phyloP scores from a whole-genome alignment of 257 asterid genomes.

The Oldenlandia corymbosa region DNA sequence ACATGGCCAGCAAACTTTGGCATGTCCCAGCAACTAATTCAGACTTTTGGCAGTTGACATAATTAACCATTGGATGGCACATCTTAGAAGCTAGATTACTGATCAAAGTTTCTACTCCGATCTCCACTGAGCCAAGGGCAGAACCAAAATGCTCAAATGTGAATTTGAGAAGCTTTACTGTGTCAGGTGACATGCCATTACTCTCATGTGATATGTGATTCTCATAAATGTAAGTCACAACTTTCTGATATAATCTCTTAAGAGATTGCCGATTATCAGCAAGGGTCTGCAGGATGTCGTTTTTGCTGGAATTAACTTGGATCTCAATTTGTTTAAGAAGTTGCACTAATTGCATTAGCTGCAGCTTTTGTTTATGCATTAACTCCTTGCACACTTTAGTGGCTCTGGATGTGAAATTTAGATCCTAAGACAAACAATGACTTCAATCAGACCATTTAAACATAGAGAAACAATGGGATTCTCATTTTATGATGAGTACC shows the following conservation, averaged over 20 bases:
- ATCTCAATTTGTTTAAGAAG: conserved; percentile 54
- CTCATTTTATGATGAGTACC: background rate
- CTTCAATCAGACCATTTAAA: background rate
- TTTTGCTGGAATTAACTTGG: conserved; percentile 61
- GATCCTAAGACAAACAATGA: conserved; percentile 35
- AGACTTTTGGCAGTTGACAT: conserved; percentile 48
- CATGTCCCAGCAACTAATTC: conserved; percentile 54
- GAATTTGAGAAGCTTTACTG: conserved; percentile 45
- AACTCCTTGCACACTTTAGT: conserved; percentile 47
- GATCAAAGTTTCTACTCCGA: conserved; percentile 53
- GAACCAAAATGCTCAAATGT: conserved; percentile 38
- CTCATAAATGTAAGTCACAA: conserved; percentile 41
- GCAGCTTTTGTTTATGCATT: conserved; percentile 50
- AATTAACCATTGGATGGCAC: conserved; percentile 70
- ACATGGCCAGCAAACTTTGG: conserved; percentile 39
- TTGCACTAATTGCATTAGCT: conserved; percentile 45
- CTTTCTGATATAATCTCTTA: conserved; percentile 42
- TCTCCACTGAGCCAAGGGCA: conserved; percentile 62
- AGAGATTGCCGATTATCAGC: conserved; percentile 39
- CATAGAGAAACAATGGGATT: background rate
- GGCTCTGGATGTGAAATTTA: conserved; percentile 35
- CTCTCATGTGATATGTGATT: conserved; percentile 34
- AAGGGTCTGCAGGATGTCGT: conserved; percentile 47
- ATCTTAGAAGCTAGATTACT: conserved; percentile 46
- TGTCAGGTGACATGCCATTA: conserved; percentile 31